Base-by-base conservation (phyloP, 2,329 filamentous ascomycete species). In the Verticillium zaregamsianum region DNA sequence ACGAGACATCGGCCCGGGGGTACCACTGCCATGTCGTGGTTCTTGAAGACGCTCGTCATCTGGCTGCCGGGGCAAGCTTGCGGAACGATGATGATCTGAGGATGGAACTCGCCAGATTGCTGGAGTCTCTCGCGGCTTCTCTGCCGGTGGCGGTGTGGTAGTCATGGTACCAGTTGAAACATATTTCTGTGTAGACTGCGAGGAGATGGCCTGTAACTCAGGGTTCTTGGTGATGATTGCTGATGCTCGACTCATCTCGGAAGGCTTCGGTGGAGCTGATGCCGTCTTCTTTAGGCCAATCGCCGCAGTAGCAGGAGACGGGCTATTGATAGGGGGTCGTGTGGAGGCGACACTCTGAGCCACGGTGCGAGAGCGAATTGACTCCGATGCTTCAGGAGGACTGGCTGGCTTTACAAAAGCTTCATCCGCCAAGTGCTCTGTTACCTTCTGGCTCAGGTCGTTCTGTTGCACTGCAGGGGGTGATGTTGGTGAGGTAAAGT, bases 81-180 rank as follows among this genome's bases (percentile, higher is more conserved):
- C 63, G 20, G 72, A 70, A 12, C 72, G 67, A 32, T 65, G 61
- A 35, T 68, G 68, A 17, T 72, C 67, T 28, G 64, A 33, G 8
- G 66, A 65, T n/a, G 68, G 64, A 12, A 61, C 67, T 49, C 63
- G 55, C 63, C 63, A 66, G n/a, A 66, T 61, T 17, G 58, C 40
- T 7, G 63, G 62, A 11, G 31, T 49, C 32, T 63, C 73, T 23
- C 64, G 80, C 86, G 58, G 78, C 79, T 66, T 82, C 81, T 63
- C 81, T 68, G 85, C 86, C 8, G 79, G 74, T 4, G 79, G 78
- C 12, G 82, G 79, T 2, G 87, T 84, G 12, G 79, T 82, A 3
- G 93, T 96, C 88, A 95, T 94, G 0, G 92, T 96, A 14, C 92
- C 93, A 66, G 83, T 85, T 15, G 85, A 86, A 32, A 86, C 75